Conservation (phyloP, 2,329 filamentous ascomycete genomes). For the Volutella citrinella region DNA sequence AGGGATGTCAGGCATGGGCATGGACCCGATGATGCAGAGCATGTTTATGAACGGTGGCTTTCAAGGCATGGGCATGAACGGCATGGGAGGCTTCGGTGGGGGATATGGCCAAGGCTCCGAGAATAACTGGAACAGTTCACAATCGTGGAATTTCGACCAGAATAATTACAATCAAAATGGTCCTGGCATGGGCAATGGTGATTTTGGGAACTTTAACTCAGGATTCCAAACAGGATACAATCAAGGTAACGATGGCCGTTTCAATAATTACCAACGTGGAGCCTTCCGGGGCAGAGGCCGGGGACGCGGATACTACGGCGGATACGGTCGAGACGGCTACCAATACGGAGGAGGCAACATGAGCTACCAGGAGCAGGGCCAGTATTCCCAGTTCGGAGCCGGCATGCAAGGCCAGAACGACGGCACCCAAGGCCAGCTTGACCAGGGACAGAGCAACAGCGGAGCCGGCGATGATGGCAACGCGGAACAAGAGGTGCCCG, state of each 20-base stretch:
- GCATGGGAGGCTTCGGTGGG: slow-evolving; percentile 74
- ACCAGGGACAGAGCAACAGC: slow-evolving; percentile 19
- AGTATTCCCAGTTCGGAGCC: slow-evolving; percentile 27
- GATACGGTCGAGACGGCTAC: slow-evolving; percentile 55
- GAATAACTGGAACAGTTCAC: slow-evolving; percentile 78
- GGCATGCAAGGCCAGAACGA: slow-evolving; percentile 14
- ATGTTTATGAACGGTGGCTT: slow-evolving; percentile 79
- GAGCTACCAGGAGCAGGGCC: slow-evolving; percentile 34
- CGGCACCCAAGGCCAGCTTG: slow-evolving; percentile 5
- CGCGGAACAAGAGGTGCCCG: slow-evolving; percentile 33
- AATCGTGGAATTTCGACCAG: slow-evolving; percentile 81
- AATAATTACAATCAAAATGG: slow-evolving; percentile 89
- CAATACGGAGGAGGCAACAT: slow-evolving; percentile 40
- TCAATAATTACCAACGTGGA: slow-evolving; percentile 73
- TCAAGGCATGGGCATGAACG: slow-evolving; percentile 73
- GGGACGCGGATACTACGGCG: slow-evolving; percentile 59
- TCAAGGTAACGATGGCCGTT: slow-evolving; percentile 81
- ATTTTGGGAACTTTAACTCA: slow-evolving; percentile 76
- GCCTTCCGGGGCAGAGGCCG: slow-evolving; percentile 65
- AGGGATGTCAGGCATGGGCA: slow-evolving; percentile 81
- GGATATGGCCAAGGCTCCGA: slow-evolving; percentile 61
- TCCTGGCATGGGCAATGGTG: slow-evolving; percentile 76
- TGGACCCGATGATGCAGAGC: slow-evolving; percentile 79
- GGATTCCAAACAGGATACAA: slow-evolving; percentile 75
- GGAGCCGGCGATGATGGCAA: slow-evolving; percentile 13